Percentiles rank a stretch among this genome's conserved stretches.
Evolutionary conservation across 1,284 basidiomycete species (phyloP).

Genomic region (Singerocomus rubriflavus): DNA sequence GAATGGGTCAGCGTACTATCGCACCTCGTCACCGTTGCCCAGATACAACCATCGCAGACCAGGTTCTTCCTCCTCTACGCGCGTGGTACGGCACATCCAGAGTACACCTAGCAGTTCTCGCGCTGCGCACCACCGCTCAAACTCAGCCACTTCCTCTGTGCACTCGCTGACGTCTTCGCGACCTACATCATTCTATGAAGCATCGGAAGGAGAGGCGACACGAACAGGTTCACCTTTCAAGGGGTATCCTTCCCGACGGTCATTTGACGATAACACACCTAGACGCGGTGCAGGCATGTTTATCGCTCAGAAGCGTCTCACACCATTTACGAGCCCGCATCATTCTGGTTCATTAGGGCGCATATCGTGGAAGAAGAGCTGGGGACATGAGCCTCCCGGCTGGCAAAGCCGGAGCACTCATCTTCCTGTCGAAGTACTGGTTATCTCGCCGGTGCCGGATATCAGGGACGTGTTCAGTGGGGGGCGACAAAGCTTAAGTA

Average conservation of each 20-base stretch:
- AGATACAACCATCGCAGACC: slow-evolving; percentile 63
- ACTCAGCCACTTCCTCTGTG: slow-evolving; percentile 70
- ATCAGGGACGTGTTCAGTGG: slow-evolving; percentile 73
- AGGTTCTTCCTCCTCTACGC: slow-evolving; percentile 73
- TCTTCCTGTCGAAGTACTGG: slow-evolving; percentile 69
- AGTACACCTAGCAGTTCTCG: slow-evolving; percentile 35
- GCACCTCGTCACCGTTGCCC: slow-evolving; percentile 64
- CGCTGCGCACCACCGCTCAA: slow-evolving; percentile 58
- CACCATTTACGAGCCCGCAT: slow-evolving; percentile 58
- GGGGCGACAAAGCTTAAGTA: slow-evolving; percentile 53
- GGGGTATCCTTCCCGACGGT: slow-evolving; percentile 37
- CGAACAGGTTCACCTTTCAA: slow-evolving; percentile 55
- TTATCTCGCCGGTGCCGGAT: slow-evolving; percentile 57
- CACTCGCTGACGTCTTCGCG: slow-evolving; percentile 71
- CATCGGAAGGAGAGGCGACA: slow-evolving; percentile 59
- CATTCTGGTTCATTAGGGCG: slow-evolving; percentile 48
- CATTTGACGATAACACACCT: slow-evolving; percentile 46
- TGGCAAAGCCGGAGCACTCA: slow-evolving; percentile 73
- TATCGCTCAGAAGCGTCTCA: slow-evolving; percentile 71
- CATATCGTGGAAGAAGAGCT: slow-evolving; percentile 84
- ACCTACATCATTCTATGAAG: slow-evolving; percentile 72
- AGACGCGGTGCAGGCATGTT: slow-evolving; percentile 53
- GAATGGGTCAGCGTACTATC: slow-evolving; percentile 59
- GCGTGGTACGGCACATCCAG: slow-evolving; percentile 66
- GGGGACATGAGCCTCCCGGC: slow-evolving; percentile 80